Evolutionary conservation across 768 basidiomycete genomes (phyloP), one percentile per base, ranked within the genome.

Genomic region (Cyclocybe aegerita): DNA sequence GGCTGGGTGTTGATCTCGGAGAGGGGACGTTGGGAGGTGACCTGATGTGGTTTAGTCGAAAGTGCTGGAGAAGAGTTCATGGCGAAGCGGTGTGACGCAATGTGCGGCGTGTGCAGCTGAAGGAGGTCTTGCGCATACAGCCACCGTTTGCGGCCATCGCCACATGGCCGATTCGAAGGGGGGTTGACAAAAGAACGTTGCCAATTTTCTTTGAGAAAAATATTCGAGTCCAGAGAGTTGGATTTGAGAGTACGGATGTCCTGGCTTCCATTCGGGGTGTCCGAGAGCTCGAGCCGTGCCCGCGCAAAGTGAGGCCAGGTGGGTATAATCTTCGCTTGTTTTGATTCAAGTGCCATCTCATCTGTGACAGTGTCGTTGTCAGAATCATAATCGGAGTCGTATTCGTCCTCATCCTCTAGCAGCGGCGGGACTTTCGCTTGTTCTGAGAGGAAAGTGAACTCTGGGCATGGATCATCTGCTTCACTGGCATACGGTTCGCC

Each of bases 371-470:
- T 46, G 14, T 31, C 42, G 9, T 39, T 36, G 14, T 53, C 54
- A 11, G 46, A 49, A 16, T 35, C 47, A 11, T 47, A 46, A 14
- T 51, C 52, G 3, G 53, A 44, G 15, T 55, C 51, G 14, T 43
- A 52, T 10, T 56, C 55, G 36, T 49, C 43, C 9, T 47, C 39
- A 37, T 33, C 39, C 15, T 41, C 39, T 23, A 30, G 9, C 32
- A 34, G 7, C 23, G 47, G 14, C n/a, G 47, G 23, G 7, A 17
- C 29, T 12, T 49, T 33, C 5, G 52, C 48, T 38, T 56, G 48
- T 33, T 43, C 31, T 4, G 61, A 61, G 9, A 46, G 36, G 42
- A 55, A 62, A 36, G 42, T 49, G 37, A 66, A 62, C 34, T 57
- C 50, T 3, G 62, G 61, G 30, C 49, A 60, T 6, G 57, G 58